phyloP scores from a whole-genome alignment of 2,329 filamentous ascomycete species.

The Emmonsiellopsis sp. region DNA sequence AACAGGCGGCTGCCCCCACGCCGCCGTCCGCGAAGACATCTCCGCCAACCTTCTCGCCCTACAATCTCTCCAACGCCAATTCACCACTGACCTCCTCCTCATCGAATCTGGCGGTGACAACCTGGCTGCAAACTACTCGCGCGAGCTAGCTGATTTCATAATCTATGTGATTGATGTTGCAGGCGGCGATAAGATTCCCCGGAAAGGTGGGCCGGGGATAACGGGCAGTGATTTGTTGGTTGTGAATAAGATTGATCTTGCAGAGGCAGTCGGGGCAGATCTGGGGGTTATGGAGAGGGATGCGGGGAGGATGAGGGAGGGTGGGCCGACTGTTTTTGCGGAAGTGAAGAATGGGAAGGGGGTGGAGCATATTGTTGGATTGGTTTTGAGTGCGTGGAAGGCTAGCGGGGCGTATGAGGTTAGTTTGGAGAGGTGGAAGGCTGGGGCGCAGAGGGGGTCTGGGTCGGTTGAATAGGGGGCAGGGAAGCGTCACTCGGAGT shows the following conservation, averaged over 20 bases:
- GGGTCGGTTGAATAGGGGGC: constrained; percentile 17
- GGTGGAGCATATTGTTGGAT: constrained; percentile 74
- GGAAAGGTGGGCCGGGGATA: constrained; percentile 94
- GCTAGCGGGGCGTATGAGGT: constrained; percentile 62
- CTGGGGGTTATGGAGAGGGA: constrained; percentile 90
- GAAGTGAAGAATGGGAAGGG: constrained; percentile 91
- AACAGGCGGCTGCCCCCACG: constrained; percentile 93
- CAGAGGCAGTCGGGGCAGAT: constrained; percentile 83
- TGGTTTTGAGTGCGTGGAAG: constrained; percentile 90
- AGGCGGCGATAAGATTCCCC: constrained; percentile 90
- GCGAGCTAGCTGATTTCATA: constrained; percentile 94
- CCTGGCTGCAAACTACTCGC: constrained; percentile 88
- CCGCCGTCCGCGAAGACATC: constrained; percentile 95
- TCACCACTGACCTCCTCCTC: constrained; percentile 72
- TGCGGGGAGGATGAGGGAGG: constrained; percentile 87
- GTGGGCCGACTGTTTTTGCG: constrained; percentile 89
- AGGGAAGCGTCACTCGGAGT: neutral
- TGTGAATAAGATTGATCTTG: constrained; percentile 95
- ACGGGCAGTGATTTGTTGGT: constrained; percentile 90
- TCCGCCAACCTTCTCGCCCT: constrained; percentile 85
- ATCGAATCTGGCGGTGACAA: constrained; percentile 97
- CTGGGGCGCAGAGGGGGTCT: constrained; percentile 29
- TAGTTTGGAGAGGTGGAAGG: constrained; percentile 37
- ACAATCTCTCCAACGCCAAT: constrained; percentile 75
- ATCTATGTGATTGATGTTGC: constrained; percentile 98